A percentile compares a stretch with the other conserved stretches of the same genome.
These are phyloP conservation scores for Colletotrichum theobromicola DNA, from an alignment of 2,329 filamentous ascomycete genomes.

Conservation along the genomic window DNA sequence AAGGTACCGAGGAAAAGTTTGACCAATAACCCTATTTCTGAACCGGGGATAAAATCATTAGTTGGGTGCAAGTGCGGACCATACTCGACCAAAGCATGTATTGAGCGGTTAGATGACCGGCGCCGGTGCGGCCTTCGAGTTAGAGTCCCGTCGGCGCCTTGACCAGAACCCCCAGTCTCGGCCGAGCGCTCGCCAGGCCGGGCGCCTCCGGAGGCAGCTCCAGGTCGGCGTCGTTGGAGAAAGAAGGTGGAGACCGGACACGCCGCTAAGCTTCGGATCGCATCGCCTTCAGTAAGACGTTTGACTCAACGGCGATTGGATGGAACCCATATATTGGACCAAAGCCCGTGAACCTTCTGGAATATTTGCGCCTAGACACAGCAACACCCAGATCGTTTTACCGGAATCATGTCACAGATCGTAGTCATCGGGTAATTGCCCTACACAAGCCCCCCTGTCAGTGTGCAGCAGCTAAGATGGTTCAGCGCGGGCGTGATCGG, in stretches of 20 bases:
- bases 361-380: not conserved
- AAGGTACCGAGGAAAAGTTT: not conserved
- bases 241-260: not conserved
- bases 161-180: not conserved
- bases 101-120: not conserved
- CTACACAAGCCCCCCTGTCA: not conserved
- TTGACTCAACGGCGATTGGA: not conserved
- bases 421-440: constrained; percentile 18
- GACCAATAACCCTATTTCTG: not conserved
- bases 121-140: not conserved
- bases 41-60: not conserved
- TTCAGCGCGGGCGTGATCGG: constrained; percentile 59
- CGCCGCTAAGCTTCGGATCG: not conserved
- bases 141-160: not conserved
- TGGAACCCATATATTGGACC: not conserved
- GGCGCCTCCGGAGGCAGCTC: not conserved
- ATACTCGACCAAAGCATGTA: not conserved
- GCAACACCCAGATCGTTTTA: not conserved
- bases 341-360: not conserved
- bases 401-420: not conserved
- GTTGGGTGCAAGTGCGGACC: not conserved
- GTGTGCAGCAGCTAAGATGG: not conserved
- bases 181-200: not conserved
- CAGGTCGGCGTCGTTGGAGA: not conserved
- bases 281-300: not conserved